These are phyloP conservation scores for Tylopilus vinaceipallidus DNA, from an alignment of 768 basidiomycete species.

Conservation along the genomic window DNA sequence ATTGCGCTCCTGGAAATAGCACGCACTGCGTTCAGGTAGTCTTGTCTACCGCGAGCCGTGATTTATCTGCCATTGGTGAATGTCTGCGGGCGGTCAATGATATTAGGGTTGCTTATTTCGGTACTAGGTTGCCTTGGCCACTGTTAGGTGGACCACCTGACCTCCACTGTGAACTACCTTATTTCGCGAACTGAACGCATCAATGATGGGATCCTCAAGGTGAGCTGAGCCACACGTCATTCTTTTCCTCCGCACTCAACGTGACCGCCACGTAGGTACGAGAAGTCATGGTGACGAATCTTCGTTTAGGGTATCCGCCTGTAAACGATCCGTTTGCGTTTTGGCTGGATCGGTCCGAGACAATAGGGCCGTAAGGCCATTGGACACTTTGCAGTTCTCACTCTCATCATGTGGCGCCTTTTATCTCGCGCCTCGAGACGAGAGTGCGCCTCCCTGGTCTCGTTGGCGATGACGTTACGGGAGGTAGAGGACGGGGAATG, in stretches of 20 bases:
- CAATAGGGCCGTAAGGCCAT: background rate
- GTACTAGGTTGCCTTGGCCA: conserved; percentile 3
- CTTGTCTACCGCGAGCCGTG: conserved; percentile 52
- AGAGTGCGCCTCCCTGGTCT: conserved; percentile 34
- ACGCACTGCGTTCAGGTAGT: conserved; percentile 46
- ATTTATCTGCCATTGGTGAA: conserved; percentile 54
- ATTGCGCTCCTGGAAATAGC: conserved; percentile 32
- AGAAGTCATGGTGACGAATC: conserved; percentile 42
- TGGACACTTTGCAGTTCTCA: background rate
- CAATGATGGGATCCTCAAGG: conserved; percentile 54
- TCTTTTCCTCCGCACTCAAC: too few species aligned
- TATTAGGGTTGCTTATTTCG: conserved; percentile 10
- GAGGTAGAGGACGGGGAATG: conserved; percentile 67
- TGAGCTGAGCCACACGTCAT: conserved; percentile 24
- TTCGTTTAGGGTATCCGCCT: conserved; percentile 33
- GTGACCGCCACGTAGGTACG: conserved; percentile 43
- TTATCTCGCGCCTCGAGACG: conserved; percentile 23
- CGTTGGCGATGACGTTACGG: conserved; percentile 48
- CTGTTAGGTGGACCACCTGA: conserved; percentile 56
- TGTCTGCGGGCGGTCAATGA: conserved; percentile 50
- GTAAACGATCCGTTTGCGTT: conserved; percentile 21
- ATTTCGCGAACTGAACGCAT: conserved; percentile 57
- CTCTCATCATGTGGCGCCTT: conserved; percentile 11
- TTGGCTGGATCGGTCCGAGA: conserved; percentile 9
- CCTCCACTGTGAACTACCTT: conserved; percentile 51